Percentiles rank a stretch among this genome's conserved stretches.
Conservation (phyloP, 2,329 filamentous ascomycete species). For the Aspergillus luchuensis region DNA sequence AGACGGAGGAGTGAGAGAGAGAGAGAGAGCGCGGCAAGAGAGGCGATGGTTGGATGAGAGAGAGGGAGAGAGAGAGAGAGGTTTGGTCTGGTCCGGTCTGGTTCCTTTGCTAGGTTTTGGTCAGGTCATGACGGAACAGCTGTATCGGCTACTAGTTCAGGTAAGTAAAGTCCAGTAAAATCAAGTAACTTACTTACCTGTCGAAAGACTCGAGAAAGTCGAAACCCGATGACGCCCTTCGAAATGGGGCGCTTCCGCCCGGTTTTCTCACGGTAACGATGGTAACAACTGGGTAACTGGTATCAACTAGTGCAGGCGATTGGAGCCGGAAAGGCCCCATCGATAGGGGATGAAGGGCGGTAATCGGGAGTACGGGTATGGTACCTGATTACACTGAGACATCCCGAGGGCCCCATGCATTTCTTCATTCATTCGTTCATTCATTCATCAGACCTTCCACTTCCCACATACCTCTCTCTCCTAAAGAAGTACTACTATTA, state of each 20-base stretch:
- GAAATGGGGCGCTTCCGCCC: not conserved
- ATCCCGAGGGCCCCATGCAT: not conserved
- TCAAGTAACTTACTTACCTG: too few species aligned
- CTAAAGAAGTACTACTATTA: not conserved
- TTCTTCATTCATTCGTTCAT: not conserved
- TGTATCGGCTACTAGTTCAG: not conserved
- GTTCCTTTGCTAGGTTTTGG: conserved; percentile 1
- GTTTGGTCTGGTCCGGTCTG: conserved; percentile 8
- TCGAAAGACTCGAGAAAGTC: not conserved
- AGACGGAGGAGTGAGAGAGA: conserved; percentile 25
- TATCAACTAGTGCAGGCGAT: conserved; percentile 6
- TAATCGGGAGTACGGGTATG: conserved; percentile 6
- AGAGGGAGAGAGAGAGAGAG: not conserved
- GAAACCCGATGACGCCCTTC: not conserved
- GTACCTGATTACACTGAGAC: conserved; percentile 6
- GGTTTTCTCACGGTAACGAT: not conserved
- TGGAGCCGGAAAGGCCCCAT: conserved; percentile 1
- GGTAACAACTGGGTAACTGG: not conserved
- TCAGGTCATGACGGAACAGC: not conserved
- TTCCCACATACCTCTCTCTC: not conserved
- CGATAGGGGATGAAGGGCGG: conserved; percentile 10
- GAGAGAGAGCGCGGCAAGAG: conserved; percentile 1
- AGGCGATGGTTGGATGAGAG: conserved; percentile 14
- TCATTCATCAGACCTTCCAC: not conserved
- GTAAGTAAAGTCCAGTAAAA: too few species aligned